Conservation (phyloP, 2,329 filamentous ascomycete species). For the Immersiporthe knoxdaviesiana region DNA sequence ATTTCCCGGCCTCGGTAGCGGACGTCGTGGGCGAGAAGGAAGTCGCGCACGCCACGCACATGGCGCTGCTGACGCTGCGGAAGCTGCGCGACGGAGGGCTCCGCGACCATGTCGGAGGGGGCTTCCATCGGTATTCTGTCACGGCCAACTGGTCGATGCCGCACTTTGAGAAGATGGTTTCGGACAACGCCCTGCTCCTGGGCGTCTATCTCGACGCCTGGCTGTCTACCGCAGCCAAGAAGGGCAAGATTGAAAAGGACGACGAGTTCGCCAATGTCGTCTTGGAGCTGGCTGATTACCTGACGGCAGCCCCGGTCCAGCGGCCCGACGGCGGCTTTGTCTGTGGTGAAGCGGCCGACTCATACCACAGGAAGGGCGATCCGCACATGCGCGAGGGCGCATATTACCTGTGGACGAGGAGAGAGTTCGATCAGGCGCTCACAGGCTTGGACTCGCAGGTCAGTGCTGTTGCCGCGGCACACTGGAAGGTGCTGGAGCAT, state of each 20-base stretch:
- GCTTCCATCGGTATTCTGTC: constrained; percentile 77
- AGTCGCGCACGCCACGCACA: constrained; percentile 71
- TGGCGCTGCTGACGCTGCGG: constrained; percentile 80
- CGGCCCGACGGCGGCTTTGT: constrained; percentile 75
- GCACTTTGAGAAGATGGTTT: constrained; percentile 96
- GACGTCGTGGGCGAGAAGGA: constrained; percentile 89
- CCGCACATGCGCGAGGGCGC: constrained; percentile 86
- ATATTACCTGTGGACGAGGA: constrained; percentile 91
- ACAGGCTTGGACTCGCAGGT: constrained; percentile 60
- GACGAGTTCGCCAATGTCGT: constrained; percentile 78
- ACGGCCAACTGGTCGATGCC: constrained; percentile 92
- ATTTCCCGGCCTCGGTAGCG: constrained; percentile 71
- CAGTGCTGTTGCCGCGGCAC: constrained; percentile 74
- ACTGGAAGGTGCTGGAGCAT: constrained; percentile 82
- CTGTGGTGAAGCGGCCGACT: constrained; percentile 90
- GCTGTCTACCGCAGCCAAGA: constrained; percentile 54
- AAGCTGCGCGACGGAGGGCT: constrained; percentile 66
- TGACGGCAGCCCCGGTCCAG: constrained; percentile 72
- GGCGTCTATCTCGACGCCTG: constrained; percentile 87
- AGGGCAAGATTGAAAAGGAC: constrained; percentile 43
- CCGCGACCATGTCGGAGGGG: constrained; percentile 59
- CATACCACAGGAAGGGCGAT: constrained; percentile 72
- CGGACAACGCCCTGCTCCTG: constrained; percentile 87
- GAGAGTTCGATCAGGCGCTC: constrained; percentile 80
- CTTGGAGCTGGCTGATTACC: constrained; percentile 83